Evolutionary conservation across 257 asterid species (phyloP), one percentile per base, ranked within the genome.

Genomic region (Plantago ovata): DNA sequence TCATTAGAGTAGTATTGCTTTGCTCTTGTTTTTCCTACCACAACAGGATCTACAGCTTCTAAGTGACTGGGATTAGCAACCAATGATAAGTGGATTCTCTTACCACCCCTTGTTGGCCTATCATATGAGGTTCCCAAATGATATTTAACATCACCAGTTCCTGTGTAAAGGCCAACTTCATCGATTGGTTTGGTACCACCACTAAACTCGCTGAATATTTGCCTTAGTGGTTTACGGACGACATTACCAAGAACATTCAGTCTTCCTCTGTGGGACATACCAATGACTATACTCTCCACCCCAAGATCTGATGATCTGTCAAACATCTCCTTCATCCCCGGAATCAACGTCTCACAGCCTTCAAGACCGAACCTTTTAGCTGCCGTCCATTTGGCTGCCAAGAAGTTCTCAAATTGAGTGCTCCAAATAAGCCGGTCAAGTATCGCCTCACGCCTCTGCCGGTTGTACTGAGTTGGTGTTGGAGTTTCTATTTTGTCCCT

Each of bases 321-420:
- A 56, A 89, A 89, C 97, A 89, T 89, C 79, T 89, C 97, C 81
- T 89, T 89, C 97, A 89, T 89, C 60, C 97, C 97, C 63, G 97
- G 95, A 72, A 89, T 89, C 85, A 89, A 79, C 7, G 97, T 89
- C 84, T 89, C 97, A 61, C 93, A 86, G 44, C 97, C 97, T 86
- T 89, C 97, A 67, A 89, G 92, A 65, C 97, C 97, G 64, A 89
- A 89, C 78, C 94, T 82, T 78, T 86, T 86, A 44, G 97, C 97
- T 19, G 95, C 94, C 49, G 95, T 79, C 95, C 97, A 89, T 77
- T 89, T 89, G 23, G 97, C 88, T n/a, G 97, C 97, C 72, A 89
- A 72, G 72, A 89, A 89, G 75, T 86, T 89, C 67, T 89, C 97
- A 64, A 89, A 89, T 60, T 84, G 94, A 39, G 86, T 51, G 67